phyloP scores from a whole-genome alignment of 2,329 filamentous ascomycete species.

The Xylaria sp. region DNA sequence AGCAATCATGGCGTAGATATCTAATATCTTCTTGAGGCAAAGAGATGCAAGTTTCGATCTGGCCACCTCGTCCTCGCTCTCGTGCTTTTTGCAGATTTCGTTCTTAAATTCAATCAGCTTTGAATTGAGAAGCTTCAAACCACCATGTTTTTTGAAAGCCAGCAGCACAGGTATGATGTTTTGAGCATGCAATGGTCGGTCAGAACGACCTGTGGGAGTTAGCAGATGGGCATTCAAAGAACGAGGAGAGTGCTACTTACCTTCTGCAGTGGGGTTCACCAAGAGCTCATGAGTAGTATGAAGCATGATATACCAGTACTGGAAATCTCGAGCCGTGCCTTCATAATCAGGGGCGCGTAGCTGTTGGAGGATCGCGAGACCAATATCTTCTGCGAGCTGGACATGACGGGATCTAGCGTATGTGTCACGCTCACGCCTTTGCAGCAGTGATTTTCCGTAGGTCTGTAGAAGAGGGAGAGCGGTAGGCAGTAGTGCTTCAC shows the following conservation, averaged over 20 bases:
- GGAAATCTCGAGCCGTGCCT: conserved; percentile 71
- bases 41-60: conserved; percentile 62
- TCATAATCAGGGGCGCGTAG: conserved; percentile 61
- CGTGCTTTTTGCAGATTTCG: conserved; percentile 58
- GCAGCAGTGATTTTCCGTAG: conserved; percentile 82
- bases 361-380: conserved; percentile 74
- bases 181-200: conserved; percentile 61
- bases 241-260: conserved; percentile 30
- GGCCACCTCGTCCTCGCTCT: conserved; percentile 56
- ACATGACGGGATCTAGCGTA: conserved; percentile 65
- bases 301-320: conserved; percentile 84
- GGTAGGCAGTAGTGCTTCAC: conserved; percentile 80
- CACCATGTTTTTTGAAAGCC: conserved; percentile 84
- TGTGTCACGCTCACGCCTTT: conserved; percentile 75
- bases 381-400: conserved; percentile 72
- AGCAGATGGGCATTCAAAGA: conserved; percentile 39
- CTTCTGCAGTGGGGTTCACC: conserved; percentile 67
- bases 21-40: conserved; percentile 83
- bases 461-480: conserved; percentile 89
- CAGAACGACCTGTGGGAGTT: conserved; percentile 54
- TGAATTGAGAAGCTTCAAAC: conserved; percentile 76
- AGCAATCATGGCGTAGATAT: conserved; percentile 80
- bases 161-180: conserved; percentile 81
- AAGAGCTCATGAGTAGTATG: conserved; percentile 81
- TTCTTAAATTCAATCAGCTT: conserved; percentile 76